phyloP scores from a whole-genome alignment of 148 eudicot species.

The Agrostemma githago region DNA sequence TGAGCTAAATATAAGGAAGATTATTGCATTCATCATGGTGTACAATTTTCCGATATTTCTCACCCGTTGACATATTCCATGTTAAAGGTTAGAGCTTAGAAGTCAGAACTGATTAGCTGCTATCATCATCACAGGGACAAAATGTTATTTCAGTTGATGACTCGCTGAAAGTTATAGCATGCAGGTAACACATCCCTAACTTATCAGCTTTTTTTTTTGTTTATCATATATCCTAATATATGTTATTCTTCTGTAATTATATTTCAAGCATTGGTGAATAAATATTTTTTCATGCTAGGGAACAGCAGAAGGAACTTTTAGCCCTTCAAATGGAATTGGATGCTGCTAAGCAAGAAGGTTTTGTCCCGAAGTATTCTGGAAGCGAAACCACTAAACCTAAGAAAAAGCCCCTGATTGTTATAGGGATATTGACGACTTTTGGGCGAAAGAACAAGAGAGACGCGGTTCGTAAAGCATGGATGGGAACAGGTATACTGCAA shows the following conservation, averaged over 20 bases:
- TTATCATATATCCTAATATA: constrained; percentile 8
- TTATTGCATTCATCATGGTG: not conserved
- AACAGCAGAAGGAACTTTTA: constrained; percentile 63
- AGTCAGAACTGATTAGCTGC: constrained; percentile 1
- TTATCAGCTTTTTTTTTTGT: not conserved
- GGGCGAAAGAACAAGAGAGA: constrained; percentile 78
- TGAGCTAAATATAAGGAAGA: not conserved
- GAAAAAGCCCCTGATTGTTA: constrained; percentile 55
- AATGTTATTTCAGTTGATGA: constrained; percentile 78
- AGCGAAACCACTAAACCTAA: constrained; percentile 30
- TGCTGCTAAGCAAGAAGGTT: constrained; percentile 69
- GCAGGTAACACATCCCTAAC: constrained; percentile 48
- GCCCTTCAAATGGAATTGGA: constrained; percentile 72
- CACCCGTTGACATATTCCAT: not conserved
- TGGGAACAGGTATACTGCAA: constrained; percentile 61
- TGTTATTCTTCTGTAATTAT: not conserved
- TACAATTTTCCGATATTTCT: not conserved
- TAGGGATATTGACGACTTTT: constrained; percentile 74
- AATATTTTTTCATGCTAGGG: constrained; percentile 42
- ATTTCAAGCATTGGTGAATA: constrained; percentile 14
- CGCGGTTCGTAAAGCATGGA: constrained; percentile 83
- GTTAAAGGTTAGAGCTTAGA: not conserved
- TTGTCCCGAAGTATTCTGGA: constrained; percentile 40
- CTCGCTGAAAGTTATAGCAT: constrained; percentile 65
- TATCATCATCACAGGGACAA: constrained; percentile 45